Base-by-base conservation (phyloP, 345 rosid genomes). In the Punica granatum region DNA sequence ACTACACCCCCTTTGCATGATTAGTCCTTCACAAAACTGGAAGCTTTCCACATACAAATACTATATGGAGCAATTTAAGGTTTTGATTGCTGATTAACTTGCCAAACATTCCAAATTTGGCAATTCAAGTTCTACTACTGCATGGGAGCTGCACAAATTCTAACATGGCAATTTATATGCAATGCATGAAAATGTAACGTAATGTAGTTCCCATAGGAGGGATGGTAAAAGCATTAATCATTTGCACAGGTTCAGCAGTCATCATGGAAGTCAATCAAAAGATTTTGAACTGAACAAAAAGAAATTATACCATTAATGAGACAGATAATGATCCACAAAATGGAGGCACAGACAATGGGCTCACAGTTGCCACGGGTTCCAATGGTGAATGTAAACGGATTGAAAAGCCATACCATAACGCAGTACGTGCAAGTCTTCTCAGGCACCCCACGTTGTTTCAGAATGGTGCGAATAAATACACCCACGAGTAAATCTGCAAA, bases 281-380 rank as follows among this genome's bases (percentile, higher is more conserved):
- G 60, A 67, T 46, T 51, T 62, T 63, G 31, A 43, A 64, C 39
- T 31, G 30, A 56, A 69, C 48, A 63, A 70, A 77, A 78, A 74
- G 66, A 72, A 77, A 72, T 28, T 44, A 61, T 82, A 90, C 98
- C 98, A 63, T 79, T 82, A 80, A 85, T 75, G 18, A 90, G 82
- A 73, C 88, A 90, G 84, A 88, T 78, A 63, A 90, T 70, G 85
- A 79, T 89, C 98, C 98, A 90, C 80, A 93, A 81, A 65, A 90
- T 64, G 84, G 84, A 83, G 71, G 97, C 97, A 83, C 96, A 90
- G 68, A 90, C 98, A 56, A 90, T 58, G 8, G 97, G 98, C 79
- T 93, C 97, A 73, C 97, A 93, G 83, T 93, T 90, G 67, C 97
- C 98, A 70, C 97, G 88, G 53, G 98, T 90, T 82, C 98, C 97